A percentile compares a stretch with the other conserved stretches of the same genome.
These are phyloP conservation scores for Pseudopyricularia cyperi DNA, from an alignment of 2,329 filamentous ascomycete genomes.

Conservation along the genomic window DNA sequence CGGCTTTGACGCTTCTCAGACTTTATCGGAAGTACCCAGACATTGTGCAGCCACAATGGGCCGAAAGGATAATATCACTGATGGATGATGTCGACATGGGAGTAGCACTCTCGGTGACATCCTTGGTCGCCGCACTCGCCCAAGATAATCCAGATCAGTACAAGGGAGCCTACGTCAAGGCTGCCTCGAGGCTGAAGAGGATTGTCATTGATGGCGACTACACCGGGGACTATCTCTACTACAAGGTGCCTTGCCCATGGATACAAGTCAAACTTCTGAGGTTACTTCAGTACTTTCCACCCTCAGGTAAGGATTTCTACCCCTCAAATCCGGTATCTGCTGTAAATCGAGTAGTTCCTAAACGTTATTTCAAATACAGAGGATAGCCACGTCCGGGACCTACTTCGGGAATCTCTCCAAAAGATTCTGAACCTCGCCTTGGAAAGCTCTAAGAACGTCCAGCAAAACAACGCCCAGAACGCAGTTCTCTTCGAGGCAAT, in stretches of 20 bases:
- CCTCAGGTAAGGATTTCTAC: slow-evolving; percentile 52
- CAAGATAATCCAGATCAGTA: slow-evolving; percentile 94
- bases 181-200: slow-evolving; percentile 75
- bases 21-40: slow-evolving; percentile 88
- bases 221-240: slow-evolving; percentile 87
- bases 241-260: slow-evolving; percentile 99
- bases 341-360: background rate
- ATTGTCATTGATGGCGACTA: slow-evolving; percentile 87
- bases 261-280: slow-evolving; percentile 90
- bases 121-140: slow-evolving; percentile 82
- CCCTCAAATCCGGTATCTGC: background rate
- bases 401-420: slow-evolving; percentile 85
- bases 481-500: slow-evolving; percentile 97
- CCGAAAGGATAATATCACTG: slow-evolving; percentile 92
- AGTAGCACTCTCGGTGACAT: slow-evolving; percentile 89
- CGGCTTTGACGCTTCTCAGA: slow-evolving; percentile 80
- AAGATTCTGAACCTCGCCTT: slow-evolving; percentile 84
- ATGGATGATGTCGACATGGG: slow-evolving; percentile 96
- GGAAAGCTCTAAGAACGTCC: slow-evolving; percentile 94
- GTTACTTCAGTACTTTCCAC: slow-evolving; percentile 89
- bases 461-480: slow-evolving; percentile 98
- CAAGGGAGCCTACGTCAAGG: slow-evolving; percentile 88
- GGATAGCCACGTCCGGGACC: slow-evolving; percentile 78
- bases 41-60: slow-evolving; percentile 94
- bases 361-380: slow-evolving; percentile 35